These are phyloP conservation scores for Didymellaceae sp. DNA, from an alignment of 2,329 filamentous ascomycete genomes.

Conservation along the genomic window DNA sequence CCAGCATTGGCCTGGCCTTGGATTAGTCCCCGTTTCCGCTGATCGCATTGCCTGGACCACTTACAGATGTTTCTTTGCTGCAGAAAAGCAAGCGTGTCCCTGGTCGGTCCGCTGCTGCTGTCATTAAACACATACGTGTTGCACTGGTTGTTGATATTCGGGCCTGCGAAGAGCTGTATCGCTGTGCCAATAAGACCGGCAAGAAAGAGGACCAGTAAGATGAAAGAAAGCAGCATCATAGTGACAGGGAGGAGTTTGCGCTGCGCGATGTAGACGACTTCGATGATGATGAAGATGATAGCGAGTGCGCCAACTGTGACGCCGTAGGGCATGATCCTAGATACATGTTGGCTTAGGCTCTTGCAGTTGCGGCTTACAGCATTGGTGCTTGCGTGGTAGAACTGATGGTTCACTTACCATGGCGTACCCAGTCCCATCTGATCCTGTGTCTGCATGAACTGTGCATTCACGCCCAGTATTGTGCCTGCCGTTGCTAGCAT, in stretches of 20 bases:
- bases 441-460: conserved; percentile 65
- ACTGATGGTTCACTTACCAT: conserved; percentile 56
- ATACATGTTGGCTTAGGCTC: background rate
- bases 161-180: conserved; percentile 65
- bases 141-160: conserved; percentile 66
- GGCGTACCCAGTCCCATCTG: conserved; percentile 63
- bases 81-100: conserved; percentile 66
- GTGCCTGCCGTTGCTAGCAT: conserved; percentile 65
- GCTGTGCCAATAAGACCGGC: conserved; percentile 68
- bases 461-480: conserved; percentile 65
- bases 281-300: conserved; percentile 64
- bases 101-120: conserved; percentile 54
- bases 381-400: background rate
- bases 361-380: background rate
- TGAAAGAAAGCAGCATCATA: conserved; percentile 66
- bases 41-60: conserved; percentile 27
- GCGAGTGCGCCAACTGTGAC: conserved; percentile 64
- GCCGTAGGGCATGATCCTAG: conserved; percentile 70
- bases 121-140: conserved; percentile 61
- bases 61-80: conserved; percentile 68
- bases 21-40: conserved; percentile 20
- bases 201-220: conserved; percentile 67
- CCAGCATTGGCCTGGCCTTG: conserved; percentile 63
- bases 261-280: conserved; percentile 63
- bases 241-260: conserved; percentile 64